A percentile compares a stretch with the other conserved stretches of the same genome.
Conservation (phyloP, 805 yeast species). For the Cyberlindnera xylosilytica region DNA sequence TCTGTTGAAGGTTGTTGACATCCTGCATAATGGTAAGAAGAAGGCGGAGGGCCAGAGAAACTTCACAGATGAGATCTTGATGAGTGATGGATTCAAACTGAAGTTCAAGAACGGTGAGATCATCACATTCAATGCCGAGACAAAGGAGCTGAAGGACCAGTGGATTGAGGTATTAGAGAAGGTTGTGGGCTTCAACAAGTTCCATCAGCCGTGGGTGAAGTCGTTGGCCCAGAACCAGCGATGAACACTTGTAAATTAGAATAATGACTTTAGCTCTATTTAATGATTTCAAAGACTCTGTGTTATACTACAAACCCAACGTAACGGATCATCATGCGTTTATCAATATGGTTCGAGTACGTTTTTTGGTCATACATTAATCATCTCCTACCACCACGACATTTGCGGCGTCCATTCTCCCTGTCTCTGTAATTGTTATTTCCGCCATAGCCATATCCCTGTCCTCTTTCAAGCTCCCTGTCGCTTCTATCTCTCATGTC, state of each 20-base stretch:
- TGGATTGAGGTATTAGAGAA: constrained; percentile 66
- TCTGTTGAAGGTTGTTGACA: constrained; percentile 56
- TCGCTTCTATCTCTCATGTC: constrained; percentile 22
- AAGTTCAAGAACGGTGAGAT: constrained; percentile 76
- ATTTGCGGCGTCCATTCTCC: constrained; percentile 19
- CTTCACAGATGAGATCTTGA: constrained; percentile 66
- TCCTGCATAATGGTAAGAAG: constrained; percentile 33
- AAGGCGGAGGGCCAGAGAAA: constrained; percentile 39
- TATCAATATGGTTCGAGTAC: no score
- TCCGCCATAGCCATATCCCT: neutral
- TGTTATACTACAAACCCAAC: no score
- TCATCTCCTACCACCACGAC: constrained; percentile 18
- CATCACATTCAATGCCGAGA: constrained; percentile 84
- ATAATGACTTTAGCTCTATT: neutral
- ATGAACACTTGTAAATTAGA: neutral
- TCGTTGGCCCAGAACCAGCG: constrained; percentile 29
- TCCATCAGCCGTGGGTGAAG: constrained; percentile 64
- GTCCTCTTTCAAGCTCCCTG: constrained; percentile 12
- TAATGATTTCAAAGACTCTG: constrained; percentile 2
- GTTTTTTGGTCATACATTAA: no score
- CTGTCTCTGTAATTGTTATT: constrained; percentile 22
- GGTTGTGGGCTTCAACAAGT: constrained; percentile 51
- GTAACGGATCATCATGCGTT: no score
- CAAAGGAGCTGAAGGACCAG: constrained; percentile 49
- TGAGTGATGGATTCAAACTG: constrained; percentile 74